Base-by-base conservation (phyloP, 306 rosid genomes). In the Coriaria nepalensis region DNA sequence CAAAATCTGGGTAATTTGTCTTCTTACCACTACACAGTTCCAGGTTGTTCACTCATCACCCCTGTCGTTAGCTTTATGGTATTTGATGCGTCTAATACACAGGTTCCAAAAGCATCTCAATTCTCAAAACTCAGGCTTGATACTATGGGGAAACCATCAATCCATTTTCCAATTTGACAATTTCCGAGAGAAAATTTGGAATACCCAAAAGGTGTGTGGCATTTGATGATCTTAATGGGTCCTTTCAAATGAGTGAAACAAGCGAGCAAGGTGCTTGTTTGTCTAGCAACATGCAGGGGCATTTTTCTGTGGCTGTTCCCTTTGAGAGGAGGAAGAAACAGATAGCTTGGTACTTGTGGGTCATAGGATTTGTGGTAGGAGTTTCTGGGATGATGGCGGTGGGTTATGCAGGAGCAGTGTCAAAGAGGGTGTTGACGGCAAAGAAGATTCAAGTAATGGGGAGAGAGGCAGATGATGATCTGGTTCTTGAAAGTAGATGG, bases 1-100 rank as follows among this genome's bases (percentile, higher is more conserved):
- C 87, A 84, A 54, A 59, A 84, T 64, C 54, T 81, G 61, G 84
- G 90, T 8, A 90, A 84, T 40, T 75, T 77, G 84, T 81, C 94
- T 38, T 70, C 93, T 2, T 68, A 20, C 43, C 72, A 59, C 74
- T 84, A 81, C 60, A 44, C 4, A 7, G 49, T 81, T 38, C 72
- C 73, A 68, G 82, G 86, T 52, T 74, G 76, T 74, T 66, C 80
- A 4, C 72, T 84, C 13, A n/a, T 77, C 59, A 62, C 92, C 61
- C 61, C 82, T 36, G 82, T 81, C 29, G 68, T 90, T 43, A 90
- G 97, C 33, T 81, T 90, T 65, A 49, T 61, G 68, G 97, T 63
- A 62, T 90, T 80, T 49, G 88, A 88, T 65, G 93, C 86, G 11
- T 78, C 93, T 8, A 70, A 88, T 65, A 66, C 70, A 66, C 70